Conservation (phyloP, 768 basidiomycete genomes). For the Cubamyces sp. region DNA sequence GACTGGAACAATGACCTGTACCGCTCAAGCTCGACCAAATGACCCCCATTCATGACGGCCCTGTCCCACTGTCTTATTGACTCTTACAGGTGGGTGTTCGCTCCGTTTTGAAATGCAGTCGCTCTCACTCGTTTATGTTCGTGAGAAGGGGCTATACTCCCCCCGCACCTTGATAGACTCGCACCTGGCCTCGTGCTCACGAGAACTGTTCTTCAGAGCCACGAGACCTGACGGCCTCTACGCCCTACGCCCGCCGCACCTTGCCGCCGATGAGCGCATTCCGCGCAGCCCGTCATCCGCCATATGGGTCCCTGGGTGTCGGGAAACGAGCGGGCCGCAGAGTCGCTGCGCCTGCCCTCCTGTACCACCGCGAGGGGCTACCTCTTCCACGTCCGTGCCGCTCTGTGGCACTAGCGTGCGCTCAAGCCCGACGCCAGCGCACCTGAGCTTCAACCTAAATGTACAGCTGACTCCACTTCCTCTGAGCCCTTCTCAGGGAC, state of each 20-base stretch:
- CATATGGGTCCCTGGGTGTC: neutral
- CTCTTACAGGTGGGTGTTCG: neutral
- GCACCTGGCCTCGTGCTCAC: conserved; percentile 20
- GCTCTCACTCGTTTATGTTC: conserved; percentile 12
- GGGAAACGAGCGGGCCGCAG: conserved; percentile 2
- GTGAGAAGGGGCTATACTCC: conserved; percentile 17
- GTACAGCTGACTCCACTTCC: conserved; percentile 22
- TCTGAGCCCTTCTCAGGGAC: conserved; percentile 15
- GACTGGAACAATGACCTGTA: neutral
- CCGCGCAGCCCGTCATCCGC: neutral
- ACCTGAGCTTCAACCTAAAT: conserved; percentile 26
- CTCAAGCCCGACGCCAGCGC: neutral
- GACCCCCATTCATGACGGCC: too few relatives aligned
- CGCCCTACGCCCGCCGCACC: conserved; percentile 1
- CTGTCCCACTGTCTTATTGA: neutral
- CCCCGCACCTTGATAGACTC: conserved; percentile 22
- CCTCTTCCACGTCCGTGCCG: conserved; percentile 6
- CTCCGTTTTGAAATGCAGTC: neutral
- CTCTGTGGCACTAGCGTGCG: conserved; percentile 9
- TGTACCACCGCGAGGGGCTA: conserved; percentile 4
- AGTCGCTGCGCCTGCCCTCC: neutral
- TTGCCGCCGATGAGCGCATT: neutral
- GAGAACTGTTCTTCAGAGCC: neutral
- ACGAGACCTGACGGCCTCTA: conserved; percentile 13
- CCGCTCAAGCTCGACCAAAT: neutral